Base-by-base conservation (phyloP, 139 green algal species). In the Asterochloris erici region DNA sequence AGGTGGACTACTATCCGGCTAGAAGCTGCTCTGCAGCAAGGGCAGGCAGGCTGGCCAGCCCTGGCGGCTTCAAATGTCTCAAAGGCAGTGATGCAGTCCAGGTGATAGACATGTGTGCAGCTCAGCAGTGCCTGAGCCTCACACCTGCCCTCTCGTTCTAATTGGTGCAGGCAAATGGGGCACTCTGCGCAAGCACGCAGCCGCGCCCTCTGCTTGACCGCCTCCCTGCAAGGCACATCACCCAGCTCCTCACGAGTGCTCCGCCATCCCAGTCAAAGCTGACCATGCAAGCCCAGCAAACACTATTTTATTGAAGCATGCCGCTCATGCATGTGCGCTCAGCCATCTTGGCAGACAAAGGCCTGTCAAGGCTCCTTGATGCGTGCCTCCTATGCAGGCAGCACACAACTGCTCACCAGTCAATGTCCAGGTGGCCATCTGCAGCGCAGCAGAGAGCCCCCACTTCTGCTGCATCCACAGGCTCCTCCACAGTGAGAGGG, bases 101-200 rank as follows among this genome's bases (percentile, higher is more conserved):
- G 47, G 73, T 95, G 92, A 63, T 93, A 94, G 10, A 75, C 85
- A 75, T 95, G 92, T 14, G 81, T 91, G 85, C 92, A 95, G 84
- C 86, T 92, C 38, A 95, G 81, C 84, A 89, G 88, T 0, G 92
- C 91, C 19, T 92, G 76, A 6, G 81, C 84, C 60, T 61, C 10
- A n/a, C 38, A 74, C 6, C 38, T 54, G 62, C 27, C 64, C 63
- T 70, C 23, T 11, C 54, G 73, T 17, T 68, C 63, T 16, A 64
- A n/a, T 26, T 74, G 60, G 0, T 75, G 83, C 27, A 95, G 82
- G 83, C 92, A 95, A 47, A 95, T 94, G 10, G 91, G 78, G 83
- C 92, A 95, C 14, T 94, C 91, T 19, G 82, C 77, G 19, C 84
- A 79, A 14, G 86, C 90, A 11, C 91, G 75, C 64, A 82, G 19